These are phyloP conservation scores for Taiozyma sp. DNA, from an alignment of 1,139 yeast species.

Conservation along the genomic window DNA sequence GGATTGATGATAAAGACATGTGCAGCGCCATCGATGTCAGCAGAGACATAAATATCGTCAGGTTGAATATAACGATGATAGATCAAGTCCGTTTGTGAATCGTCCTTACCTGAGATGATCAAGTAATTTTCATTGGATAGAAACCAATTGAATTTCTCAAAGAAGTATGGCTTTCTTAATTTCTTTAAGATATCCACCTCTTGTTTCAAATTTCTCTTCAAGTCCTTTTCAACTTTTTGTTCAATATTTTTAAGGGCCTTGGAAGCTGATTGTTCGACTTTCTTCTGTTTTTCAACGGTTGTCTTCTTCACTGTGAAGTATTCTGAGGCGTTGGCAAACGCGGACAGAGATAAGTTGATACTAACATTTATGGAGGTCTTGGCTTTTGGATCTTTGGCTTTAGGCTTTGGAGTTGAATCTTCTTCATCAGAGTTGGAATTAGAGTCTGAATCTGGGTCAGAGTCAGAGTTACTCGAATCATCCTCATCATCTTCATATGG, in stretches of 20 bases:
- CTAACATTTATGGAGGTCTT: slow-evolving; percentile 41
- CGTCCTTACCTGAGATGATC: slow-evolving; percentile 83
- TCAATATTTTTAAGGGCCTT: slow-evolving; percentile 85
- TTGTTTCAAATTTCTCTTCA: slow-evolving; percentile 59
- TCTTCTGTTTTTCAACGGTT: slow-evolving; percentile 73
- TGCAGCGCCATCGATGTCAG: slow-evolving; percentile 71
- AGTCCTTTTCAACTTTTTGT: slow-evolving; percentile 66
- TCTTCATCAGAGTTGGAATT: slow-evolving; percentile 19
- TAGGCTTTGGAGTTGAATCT: slow-evolving; percentile 13
- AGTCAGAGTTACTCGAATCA: slow-evolving; percentile 29
- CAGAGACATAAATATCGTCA: slow-evolving; percentile 65
- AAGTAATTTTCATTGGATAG: slow-evolving; percentile 83
- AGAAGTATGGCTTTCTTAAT: slow-evolving; percentile 75
- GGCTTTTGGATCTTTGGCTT: slow-evolving; percentile 10
- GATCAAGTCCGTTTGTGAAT: slow-evolving; percentile 76
- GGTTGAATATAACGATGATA: slow-evolving; percentile 71
- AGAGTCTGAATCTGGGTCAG: slow-evolving; percentile 26
- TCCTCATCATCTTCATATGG: slow-evolving; percentile 27
- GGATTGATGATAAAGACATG: slow-evolving; percentile 82
- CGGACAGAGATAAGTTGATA: slow-evolving; percentile 65
- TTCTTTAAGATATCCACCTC: slow-evolving; percentile 59
- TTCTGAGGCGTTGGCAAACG: slow-evolving; percentile 86
- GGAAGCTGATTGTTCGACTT: slow-evolving; percentile 73
- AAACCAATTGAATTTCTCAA: slow-evolving; percentile 94
- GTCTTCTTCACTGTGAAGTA: slow-evolving; percentile 76